These are phyloP conservation scores for Podospora australis DNA, from an alignment of 495 filamentous ascomycete species.

Conservation along the genomic window DNA sequence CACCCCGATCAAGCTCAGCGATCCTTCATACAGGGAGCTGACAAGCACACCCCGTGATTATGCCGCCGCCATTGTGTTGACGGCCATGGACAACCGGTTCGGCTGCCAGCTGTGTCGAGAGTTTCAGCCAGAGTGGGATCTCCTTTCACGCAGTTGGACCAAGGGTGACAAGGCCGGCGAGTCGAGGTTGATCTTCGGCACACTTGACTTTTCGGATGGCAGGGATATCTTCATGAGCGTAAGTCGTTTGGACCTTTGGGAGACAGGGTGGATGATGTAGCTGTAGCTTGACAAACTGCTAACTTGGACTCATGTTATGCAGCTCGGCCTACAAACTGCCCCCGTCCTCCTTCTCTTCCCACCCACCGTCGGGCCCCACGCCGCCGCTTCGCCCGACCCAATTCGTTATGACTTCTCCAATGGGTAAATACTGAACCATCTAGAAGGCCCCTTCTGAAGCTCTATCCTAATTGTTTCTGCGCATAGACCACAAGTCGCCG, in stretches of 20 bases:
- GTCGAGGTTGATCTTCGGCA: slow-evolving; percentile 70
- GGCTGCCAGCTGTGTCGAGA: slow-evolving; percentile 82
- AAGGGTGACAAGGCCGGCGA: slow-evolving; percentile 69
- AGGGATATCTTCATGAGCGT: slow-evolving; percentile 86
- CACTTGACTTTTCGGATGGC: slow-evolving; percentile 83
- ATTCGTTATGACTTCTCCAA: slow-evolving; percentile 76
- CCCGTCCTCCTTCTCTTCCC: slow-evolving; percentile 85
- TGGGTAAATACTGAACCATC: slow-evolving; percentile 49
- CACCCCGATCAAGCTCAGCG: slow-evolving; percentile 66
- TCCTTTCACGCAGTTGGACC: slow-evolving; percentile 81
- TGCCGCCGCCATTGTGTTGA: slow-evolving; percentile 73
- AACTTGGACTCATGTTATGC: not conserved
- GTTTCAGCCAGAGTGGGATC: slow-evolving; percentile 91
- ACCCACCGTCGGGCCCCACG: slow-evolving; percentile 78
- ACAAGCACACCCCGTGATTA: slow-evolving; percentile 77
- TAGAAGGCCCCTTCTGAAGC: not conserved
- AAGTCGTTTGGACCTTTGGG: too few species aligned
- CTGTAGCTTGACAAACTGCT: too few species aligned
- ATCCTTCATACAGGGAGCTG: slow-evolving; percentile 65
- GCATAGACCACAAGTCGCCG: slow-evolving; percentile 62
- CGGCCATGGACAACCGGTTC: slow-evolving; percentile 77
- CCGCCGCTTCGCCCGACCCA: slow-evolving; percentile 62
- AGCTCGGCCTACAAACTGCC: slow-evolving; percentile 93
- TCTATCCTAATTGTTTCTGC: not conserved
- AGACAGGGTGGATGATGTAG: too few species aligned